Percentiles rank a stretch among this genome's conserved stretches.
phyloP scores from a whole-genome alignment of 225 moss, liverwort and hornwort genomes.

The Polytrichum formosum region DNA sequence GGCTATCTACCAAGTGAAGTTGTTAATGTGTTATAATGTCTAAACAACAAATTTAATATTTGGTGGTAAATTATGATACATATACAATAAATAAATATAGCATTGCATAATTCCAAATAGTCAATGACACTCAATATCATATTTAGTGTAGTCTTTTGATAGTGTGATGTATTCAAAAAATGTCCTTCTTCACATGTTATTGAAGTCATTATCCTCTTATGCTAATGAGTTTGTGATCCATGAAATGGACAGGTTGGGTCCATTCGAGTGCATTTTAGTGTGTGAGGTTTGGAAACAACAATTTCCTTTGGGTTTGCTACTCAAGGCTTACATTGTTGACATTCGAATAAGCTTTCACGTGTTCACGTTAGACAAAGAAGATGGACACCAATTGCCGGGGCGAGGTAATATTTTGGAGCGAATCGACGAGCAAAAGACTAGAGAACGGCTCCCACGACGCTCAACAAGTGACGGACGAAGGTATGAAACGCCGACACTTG shows the following conservation, averaged over 20 bases:
- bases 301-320: conserved; percentile 67
- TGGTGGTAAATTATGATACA: too few species aligned
- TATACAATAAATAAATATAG: too few species aligned
- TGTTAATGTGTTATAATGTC: too few species aligned
- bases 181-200: too few species aligned
- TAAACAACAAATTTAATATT: too few species aligned
- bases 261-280: conserved; percentile 66
- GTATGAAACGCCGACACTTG: conserved; percentile 20
- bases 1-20: too few species aligned
- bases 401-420: conserved; percentile 35
- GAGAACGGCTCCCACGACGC: not conserved
- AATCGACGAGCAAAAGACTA: conserved; percentile 17
- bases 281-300: conserved; percentile 88
- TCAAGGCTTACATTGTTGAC: conserved; percentile 70
- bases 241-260: conserved; percentile 36
- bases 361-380: conserved; percentile 43
- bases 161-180: too few species aligned
- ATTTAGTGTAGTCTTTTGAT: too few species aligned
- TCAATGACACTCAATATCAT: too few species aligned
- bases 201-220: too few species aligned
- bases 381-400: conserved; percentile 50
- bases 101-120: too few species aligned
- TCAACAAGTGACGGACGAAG: conserved; percentile 6
- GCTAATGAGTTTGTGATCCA: too few species aligned
- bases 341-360: conserved; percentile 72